Evolutionary conservation across 1,139 yeast species (phyloP), one percentile per base, ranked within the genome.

Genomic region (Geotrichum citri-aurantii): DNA sequence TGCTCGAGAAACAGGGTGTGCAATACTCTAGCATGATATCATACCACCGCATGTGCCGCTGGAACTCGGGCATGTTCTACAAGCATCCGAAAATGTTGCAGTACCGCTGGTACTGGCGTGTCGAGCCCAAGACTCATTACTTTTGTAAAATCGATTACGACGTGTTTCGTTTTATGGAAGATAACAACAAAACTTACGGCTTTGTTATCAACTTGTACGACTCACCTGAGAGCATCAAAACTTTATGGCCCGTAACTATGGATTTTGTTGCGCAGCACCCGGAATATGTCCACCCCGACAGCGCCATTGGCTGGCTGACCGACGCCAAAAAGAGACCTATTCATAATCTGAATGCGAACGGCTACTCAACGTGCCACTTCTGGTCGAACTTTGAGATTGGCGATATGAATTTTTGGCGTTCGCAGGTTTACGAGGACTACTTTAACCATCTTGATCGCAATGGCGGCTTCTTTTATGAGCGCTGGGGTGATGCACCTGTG

Each of bases 401-500:
- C 24, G 86, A 87, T 65, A 81, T 89, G 86, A 90, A 88, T 65
- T 89, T 89, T 65, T 88, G 78, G 74, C 75, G 96, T 50, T 73
- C 80, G 23, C 83, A 85, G 62, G 82, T 88, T 1, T 89, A 89
- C 69, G 74, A 76, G 48, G 75, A 76, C 21, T 89, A 88, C 84
- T 82, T 85, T 63, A 77, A 85, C 54, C 73, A 78, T 68, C 75
- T 89, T 48, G 95, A 89, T 63, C 65, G 77, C 3, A 73, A 84
- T 0, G 95, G 96, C 14, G 91, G 91, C 3, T 88, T 88, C 68
- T 89, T 87, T 69, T 88, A 88, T 66, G 96, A 89, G 70, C 73
- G 96, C 60, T 88, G 96, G 96, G 96, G 96, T 1, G 96, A 88
- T 72, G 96, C 96, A 0, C 96, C 96, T 0, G 92, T 89, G 1